phyloP scores from a whole-genome alignment of 2,329 filamentous ascomycete genomes.

The Triangularia verruculosa region DNA sequence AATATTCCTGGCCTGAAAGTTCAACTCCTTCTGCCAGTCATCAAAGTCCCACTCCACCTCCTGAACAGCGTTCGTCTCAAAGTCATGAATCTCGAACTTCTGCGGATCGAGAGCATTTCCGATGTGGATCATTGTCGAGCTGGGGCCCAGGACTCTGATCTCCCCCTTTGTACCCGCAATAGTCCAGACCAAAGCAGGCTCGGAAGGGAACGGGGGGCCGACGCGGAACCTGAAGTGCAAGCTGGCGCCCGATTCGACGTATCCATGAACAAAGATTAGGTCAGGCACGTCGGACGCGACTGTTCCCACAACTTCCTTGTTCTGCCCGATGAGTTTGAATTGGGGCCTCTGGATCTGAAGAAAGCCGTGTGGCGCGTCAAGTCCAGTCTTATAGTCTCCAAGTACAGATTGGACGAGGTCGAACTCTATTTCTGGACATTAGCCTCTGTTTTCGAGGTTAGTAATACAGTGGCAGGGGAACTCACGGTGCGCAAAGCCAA shows the following conservation, averaged over 20 bases:
- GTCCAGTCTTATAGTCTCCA: slow-evolving; percentile 36
- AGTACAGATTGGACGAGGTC: slow-evolving; percentile 46
- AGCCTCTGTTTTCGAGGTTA: slow-evolving; percentile 2
- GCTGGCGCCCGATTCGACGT: slow-evolving; percentile 33
- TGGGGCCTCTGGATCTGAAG: slow-evolving; percentile 46
- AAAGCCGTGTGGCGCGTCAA: slow-evolving; percentile 32
- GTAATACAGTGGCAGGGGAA: slow-evolving; percentile 1
- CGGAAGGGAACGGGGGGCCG: slow-evolving; percentile 48
- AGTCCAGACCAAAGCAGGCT: slow-evolving; percentile 46
- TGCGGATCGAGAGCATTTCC: slow-evolving; percentile 33
- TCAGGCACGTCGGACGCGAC: slow-evolving; percentile 30
- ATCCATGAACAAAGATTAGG: slow-evolving; percentile 33
- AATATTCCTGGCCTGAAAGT: slow-evolving; percentile 46
- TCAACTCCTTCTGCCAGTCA: slow-evolving; percentile 46
- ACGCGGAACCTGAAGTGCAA: slow-evolving; percentile 45
- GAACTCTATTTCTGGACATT: slow-evolving; percentile 37
- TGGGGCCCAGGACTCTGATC: slow-evolving; percentile 38
- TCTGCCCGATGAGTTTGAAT: slow-evolving; percentile 32
- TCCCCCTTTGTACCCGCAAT: slow-evolving; percentile 53
- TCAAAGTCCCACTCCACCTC: slow-evolving; percentile 44
- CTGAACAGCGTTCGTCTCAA: slow-evolving; percentile 43
- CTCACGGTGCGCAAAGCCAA: slow-evolving; percentile 43
- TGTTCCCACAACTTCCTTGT: slow-evolving; percentile 11
- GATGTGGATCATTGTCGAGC: slow-evolving; percentile 28
- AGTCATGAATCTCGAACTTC: slow-evolving; percentile 48